Evolutionary conservation across 805 yeast species (phyloP).

Genomic region (Myxozyma mucilagina): DNA sequence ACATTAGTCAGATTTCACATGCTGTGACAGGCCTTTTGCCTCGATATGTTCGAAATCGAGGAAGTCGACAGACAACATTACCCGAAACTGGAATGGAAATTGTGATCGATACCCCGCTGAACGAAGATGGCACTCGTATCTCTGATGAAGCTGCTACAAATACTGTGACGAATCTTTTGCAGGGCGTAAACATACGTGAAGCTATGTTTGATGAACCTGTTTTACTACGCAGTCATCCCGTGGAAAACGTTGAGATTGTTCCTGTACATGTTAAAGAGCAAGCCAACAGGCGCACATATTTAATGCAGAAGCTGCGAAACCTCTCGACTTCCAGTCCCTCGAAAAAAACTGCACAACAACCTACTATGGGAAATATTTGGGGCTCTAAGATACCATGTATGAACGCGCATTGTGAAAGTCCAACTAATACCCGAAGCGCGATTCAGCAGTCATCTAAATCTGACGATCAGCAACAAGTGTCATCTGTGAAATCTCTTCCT

Average conservation of each 20-base stretch:
- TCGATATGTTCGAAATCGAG: background rate
- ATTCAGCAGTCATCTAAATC: too few species aligned
- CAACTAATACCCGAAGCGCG: too few species aligned
- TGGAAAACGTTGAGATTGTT: background rate
- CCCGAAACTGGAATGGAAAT: constrained; percentile 6
- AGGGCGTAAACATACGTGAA: background rate
- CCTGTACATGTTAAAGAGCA: background rate
- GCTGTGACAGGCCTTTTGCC: background rate
- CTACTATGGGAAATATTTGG: too few species aligned
- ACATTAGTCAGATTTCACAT: background rate
- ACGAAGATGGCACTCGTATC: background rate
- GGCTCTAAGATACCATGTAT: too few species aligned
- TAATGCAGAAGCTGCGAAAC: too few species aligned
- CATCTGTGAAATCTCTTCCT: too few species aligned
- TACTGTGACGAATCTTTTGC: background rate
- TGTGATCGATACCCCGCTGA: background rate
- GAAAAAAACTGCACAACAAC: too few species aligned
- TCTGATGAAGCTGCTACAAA: background rate
- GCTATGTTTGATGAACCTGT: background rate
- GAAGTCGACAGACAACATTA: background rate
- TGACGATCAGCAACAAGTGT: too few species aligned
- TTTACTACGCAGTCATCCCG: background rate
- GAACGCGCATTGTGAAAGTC: too few species aligned
- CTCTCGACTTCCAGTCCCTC: too few species aligned
- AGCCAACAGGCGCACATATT: too few species aligned